Conservation (phyloP, 768 basidiomycete genomes). For the Mrakia blollopis region DNA sequence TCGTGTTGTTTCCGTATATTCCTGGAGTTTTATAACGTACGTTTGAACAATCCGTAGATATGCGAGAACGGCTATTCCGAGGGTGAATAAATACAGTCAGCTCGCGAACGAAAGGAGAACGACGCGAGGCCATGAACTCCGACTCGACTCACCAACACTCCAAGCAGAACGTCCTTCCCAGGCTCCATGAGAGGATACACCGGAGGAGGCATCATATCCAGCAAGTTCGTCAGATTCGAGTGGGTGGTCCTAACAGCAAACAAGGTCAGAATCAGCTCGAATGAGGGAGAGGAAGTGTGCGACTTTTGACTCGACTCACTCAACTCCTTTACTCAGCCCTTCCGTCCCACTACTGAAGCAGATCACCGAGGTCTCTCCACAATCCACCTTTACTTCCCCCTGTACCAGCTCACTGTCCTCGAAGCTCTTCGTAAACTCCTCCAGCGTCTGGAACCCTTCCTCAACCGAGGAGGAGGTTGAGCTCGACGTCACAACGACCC, state of each 20-base stretch:
- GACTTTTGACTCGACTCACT: too few species aligned
- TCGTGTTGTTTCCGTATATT: too few species aligned
- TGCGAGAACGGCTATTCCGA: slow-evolving; percentile 24
- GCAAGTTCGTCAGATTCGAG: slow-evolving; percentile 59
- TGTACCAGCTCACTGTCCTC: neutral
- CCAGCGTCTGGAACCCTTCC: neutral
- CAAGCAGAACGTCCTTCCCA: slow-evolving; percentile 55
- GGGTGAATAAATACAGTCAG: neutral
- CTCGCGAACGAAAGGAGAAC: neutral
- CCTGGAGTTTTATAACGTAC: neutral
- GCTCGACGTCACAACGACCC: neutral
- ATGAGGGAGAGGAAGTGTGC: neutral
- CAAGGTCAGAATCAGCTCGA: slow-evolving; percentile 16
- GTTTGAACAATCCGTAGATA: slow-evolving; percentile 31
- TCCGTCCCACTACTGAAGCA: slow-evolving; percentile 45
- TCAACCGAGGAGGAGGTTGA: neutral
- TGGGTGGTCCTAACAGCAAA: slow-evolving; percentile 41
- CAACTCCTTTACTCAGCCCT: slow-evolving; percentile 43
- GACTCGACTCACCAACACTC: slow-evolving; percentile 48
- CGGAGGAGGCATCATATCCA: slow-evolving; percentile 50
- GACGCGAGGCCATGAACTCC: neutral
- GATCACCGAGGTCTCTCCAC: slow-evolving; percentile 40
- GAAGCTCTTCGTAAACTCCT: neutral
- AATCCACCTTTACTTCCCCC: slow-evolving; percentile 29
- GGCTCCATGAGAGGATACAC: slow-evolving; percentile 49